Conservation (phyloP, 257 asterid genomes). For the Nicotiana undulata region DNA sequence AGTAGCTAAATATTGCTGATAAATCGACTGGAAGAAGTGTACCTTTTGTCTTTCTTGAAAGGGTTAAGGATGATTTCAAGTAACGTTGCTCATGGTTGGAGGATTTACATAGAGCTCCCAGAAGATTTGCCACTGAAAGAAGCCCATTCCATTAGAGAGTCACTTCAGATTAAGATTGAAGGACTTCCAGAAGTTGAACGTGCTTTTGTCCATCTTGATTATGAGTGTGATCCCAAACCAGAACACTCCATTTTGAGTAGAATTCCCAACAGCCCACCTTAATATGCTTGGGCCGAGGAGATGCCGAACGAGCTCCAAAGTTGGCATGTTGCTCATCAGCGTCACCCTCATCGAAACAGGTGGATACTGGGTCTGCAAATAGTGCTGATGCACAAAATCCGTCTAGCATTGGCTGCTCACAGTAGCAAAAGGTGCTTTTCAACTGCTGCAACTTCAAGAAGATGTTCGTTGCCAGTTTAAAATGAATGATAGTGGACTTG, state of each 20-base stretch:
- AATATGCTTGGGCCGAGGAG: too few relatives aligned
- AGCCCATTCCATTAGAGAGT: constrained; percentile 69
- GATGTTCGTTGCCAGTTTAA: constrained; percentile 56
- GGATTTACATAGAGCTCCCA: constrained; percentile 77
- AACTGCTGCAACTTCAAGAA: constrained; percentile 91
- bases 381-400: too few relatives aligned
- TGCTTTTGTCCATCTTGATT: constrained; percentile 77
- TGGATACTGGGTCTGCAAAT: too few relatives aligned
- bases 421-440: constrained; percentile 98
- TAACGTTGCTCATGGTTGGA: too few relatives aligned
- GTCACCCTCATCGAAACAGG: too few relatives aligned
- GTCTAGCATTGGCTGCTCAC: too few relatives aligned
- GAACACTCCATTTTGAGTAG: constrained; percentile 59
- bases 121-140: constrained; percentile 63
- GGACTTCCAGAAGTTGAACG: constrained; percentile 65
- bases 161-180: constrained; percentile 71
- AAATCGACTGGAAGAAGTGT: too few relatives aligned
- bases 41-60: too few relatives aligned
- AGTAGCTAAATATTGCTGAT: constrained; percentile 92
- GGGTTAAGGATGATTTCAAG: too few relatives aligned
- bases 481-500: constrained; percentile 49
- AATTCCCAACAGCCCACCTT: constrained; percentile 53
- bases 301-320: too few relatives aligned
- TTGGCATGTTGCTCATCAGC: too few relatives aligned
- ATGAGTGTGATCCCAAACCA: constrained; percentile 76